Evolutionary conservation across 1,284 basidiomycete species (phyloP).

Genomic region (Microbotryum silenes-acaulis): DNA sequence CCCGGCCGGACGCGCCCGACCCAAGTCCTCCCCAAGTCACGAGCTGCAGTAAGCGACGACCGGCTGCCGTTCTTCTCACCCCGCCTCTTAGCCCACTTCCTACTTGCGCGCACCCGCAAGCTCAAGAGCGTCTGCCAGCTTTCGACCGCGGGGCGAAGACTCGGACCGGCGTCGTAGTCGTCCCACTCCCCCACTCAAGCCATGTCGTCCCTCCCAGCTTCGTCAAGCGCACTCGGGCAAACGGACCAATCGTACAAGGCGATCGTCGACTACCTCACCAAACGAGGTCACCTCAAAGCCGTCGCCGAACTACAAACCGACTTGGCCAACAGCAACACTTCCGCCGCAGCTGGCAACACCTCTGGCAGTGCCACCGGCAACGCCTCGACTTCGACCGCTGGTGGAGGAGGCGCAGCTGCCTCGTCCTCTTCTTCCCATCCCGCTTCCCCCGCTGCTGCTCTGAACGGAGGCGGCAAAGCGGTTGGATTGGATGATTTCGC

Average conservation of each 20-base stretch:
- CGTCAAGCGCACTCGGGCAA: neutral
- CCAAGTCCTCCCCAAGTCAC: too few relatives aligned
- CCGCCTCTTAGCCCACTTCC: too few relatives aligned
- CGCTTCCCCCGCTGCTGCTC: constrained; percentile 43
- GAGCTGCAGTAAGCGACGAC: neutral
- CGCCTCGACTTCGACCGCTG: too few relatives aligned
- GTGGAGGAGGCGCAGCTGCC: too few relatives aligned
- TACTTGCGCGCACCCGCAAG: too few relatives aligned
- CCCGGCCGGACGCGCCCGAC: too few relatives aligned
- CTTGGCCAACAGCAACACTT: constrained; percentile 46
- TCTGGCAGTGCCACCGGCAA: too few relatives aligned
- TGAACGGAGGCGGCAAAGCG: constrained; percentile 51
- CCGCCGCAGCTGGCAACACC: constrained; percentile 45
- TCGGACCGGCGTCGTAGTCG: too few relatives aligned
- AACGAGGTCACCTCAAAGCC: constrained; percentile 68
- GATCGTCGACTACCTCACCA: constrained; percentile 72
- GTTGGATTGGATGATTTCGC: constrained; percentile 45
- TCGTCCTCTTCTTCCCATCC: too few relatives aligned
- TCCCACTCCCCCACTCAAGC: neutral
- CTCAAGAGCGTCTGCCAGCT: too few relatives aligned
- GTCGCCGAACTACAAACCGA: constrained; percentile 66
- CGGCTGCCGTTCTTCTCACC: neutral
- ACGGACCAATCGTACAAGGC: constrained; percentile 23
- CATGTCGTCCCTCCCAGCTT: constrained; percentile 11
- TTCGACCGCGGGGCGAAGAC: too few relatives aligned